A percentile compares a stretch with the other conserved stretches of the same genome.
phyloP scores from a whole-genome alignment of 2,329 filamentous ascomycete species.

The Fusarium sp. region DNA sequence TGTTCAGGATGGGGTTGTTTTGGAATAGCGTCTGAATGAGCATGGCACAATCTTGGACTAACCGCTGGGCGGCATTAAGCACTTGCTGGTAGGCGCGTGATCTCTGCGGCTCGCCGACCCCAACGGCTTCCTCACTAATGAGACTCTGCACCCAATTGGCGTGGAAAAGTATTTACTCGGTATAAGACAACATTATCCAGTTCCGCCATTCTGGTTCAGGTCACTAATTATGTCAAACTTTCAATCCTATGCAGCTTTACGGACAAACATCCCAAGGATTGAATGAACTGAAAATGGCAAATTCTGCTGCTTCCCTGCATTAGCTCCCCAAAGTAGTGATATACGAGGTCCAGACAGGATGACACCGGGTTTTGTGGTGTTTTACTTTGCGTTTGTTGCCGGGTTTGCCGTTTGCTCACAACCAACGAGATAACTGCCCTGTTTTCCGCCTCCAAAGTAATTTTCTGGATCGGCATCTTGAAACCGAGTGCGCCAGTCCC shows the following conservation, averaged over 20 bases:
- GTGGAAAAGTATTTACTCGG: not conserved
- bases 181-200: not conserved
- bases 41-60: not conserved
- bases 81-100: not conserved
- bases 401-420: constrained; percentile 6
- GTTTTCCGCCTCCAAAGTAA: not conserved
- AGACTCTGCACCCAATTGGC: not conserved
- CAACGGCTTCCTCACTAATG: not conserved
- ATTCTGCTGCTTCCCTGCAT: constrained; percentile 6
- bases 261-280: rapidly evolving
- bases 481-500: not conserved
- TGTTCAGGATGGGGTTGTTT: constrained; percentile 2
- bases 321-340: not conserved
- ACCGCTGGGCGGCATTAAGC: constrained; percentile 9
- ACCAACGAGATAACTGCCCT: not conserved
- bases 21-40: constrained; percentile 3
- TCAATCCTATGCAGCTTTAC: not conserved
- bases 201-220: not conserved
- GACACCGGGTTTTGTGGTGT: constrained; percentile 14
- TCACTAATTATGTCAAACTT: not conserved
- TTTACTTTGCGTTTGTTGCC: not conserved
- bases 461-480: constrained; percentile 14
- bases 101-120: constrained; percentile 3
- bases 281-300: rapidly evolving
- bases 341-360: constrained; percentile 12